Percentiles rank a stretch among this genome's conserved stretches.
phyloP scores from a whole-genome alignment of 768 basidiomycete species.

The Tricholoma matsutake region DNA sequence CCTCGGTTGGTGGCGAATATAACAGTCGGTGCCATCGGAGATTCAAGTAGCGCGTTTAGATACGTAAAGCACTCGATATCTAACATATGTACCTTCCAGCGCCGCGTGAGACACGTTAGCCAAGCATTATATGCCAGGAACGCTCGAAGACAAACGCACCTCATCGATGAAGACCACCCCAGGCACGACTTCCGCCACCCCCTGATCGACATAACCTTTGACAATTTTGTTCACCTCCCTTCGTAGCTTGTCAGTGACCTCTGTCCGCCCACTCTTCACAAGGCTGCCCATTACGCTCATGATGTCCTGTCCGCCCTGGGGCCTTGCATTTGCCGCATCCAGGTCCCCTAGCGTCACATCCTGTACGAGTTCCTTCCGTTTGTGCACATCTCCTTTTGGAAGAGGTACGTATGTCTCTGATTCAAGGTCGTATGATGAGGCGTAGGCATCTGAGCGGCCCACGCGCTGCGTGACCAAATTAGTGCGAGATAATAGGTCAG shows the following conservation, averaged over 20 bases:
- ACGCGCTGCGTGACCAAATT: slow-evolving; percentile 60
- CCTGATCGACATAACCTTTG: slow-evolving; percentile 95
- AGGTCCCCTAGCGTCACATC: slow-evolving; percentile 70
- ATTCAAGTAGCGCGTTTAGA: slow-evolving; percentile 92
- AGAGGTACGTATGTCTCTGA: slow-evolving; percentile 98
- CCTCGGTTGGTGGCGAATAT: slow-evolving; percentile 97
- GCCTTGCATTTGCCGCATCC: slow-evolving; percentile 94
- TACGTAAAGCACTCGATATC: slow-evolving; percentile 99
- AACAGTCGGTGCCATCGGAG: slow-evolving; percentile 95
- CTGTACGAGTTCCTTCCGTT: slow-evolving; percentile 23
- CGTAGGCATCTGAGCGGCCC: slow-evolving; percentile 95
- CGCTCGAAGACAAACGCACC: slow-evolving; percentile 43
- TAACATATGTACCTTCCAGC: slow-evolving; percentile 91
- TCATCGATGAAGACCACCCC: slow-evolving; percentile 99
- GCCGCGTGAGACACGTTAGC: slow-evolving; percentile 5
- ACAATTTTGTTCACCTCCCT: slow-evolving; percentile 97
- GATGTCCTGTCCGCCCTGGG: slow-evolving; percentile 96
- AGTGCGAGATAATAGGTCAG: background rate
- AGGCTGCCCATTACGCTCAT: slow-evolving; percentile 96
- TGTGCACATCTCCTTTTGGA: slow-evolving; percentile 42
- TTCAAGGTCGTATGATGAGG: slow-evolving; percentile 95
- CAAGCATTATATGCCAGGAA: background rate
- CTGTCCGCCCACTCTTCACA: slow-evolving; percentile 90
- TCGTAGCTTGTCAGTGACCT: slow-evolving; percentile 95
- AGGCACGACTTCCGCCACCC: slow-evolving; percentile 95